Evolutionary conservation across 345 rosid genomes (phyloP).

Genomic region (Cardamine chenopodiifolia): DNA sequence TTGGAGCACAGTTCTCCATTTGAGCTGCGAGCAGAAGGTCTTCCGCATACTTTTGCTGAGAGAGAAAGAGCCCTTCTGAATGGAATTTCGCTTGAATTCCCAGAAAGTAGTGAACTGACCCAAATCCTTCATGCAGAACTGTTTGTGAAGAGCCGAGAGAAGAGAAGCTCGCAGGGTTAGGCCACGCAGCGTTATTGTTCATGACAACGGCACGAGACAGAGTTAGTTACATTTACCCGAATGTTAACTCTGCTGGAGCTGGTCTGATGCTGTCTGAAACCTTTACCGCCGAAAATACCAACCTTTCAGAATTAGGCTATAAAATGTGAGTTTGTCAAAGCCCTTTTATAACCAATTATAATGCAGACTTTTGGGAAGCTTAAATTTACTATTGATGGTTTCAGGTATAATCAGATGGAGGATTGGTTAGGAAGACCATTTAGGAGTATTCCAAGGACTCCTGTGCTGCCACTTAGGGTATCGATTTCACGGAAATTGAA

Average conservation of each 20-base stretch:
- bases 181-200: constrained; percentile 87
- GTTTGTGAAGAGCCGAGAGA: no score
- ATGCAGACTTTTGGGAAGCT: background rate
- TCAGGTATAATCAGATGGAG: constrained; percentile 84
- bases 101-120: no score
- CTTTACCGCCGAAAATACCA: constrained; percentile 60
- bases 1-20: no score
- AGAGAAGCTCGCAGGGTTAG: constrained; percentile 87
- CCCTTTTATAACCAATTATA: background rate
- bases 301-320: constrained; percentile 80
- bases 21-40: no score
- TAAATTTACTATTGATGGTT: constrained; percentile 17
- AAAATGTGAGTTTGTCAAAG: constrained; percentile 60
- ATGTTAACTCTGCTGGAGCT: constrained; percentile 96
- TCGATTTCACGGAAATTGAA: constrained; percentile 81
- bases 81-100: no score
- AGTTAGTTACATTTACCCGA: constrained; percentile 85
- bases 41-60: no score
- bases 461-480: constrained; percentile 65
- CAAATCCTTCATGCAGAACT: no score
- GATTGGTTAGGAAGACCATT: constrained; percentile 87
- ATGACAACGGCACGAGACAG: constrained; percentile 86
- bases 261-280: constrained; percentile 77
- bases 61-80: no score
- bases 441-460: constrained; percentile 75